Conservation (phyloP, 345 rosid species). For the Abelmoschus esculentus region DNA sequence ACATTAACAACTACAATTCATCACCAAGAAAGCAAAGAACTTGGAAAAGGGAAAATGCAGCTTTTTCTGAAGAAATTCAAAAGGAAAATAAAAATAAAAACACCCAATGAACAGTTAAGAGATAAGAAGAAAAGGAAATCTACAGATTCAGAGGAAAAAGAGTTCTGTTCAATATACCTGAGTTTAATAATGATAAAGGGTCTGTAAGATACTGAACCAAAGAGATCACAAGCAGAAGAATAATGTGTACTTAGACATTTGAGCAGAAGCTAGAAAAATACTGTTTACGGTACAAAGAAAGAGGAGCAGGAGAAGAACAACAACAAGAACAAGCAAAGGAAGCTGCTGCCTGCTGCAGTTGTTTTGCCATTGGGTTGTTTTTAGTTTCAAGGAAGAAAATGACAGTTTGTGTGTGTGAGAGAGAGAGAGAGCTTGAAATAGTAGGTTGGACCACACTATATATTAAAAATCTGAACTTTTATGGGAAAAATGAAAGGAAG, state of each 20-base stretch:
- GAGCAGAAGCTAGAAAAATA: slow-evolving; percentile 20
- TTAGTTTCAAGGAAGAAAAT: slow-evolving; percentile 25
- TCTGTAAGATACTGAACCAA: slow-evolving; percentile 13
- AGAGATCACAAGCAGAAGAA: slow-evolving; percentile 27
- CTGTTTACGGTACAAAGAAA: slow-evolving; percentile 18
- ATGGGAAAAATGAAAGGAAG: too few relatives aligned
- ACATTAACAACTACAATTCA: not conserved
- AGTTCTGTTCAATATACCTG: slow-evolving; percentile 18
- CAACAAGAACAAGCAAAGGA: slow-evolving; percentile 27
- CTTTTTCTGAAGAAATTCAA: slow-evolving; percentile 10
- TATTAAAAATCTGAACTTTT: not conserved
- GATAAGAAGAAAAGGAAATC: slow-evolving; percentile 17
- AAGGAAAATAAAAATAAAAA: not conserved
- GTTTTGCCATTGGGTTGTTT: slow-evolving; percentile 33
- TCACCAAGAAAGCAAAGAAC: slow-evolving; percentile 3
- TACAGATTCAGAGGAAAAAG: slow-evolving; percentile 11
- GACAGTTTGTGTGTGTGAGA: slow-evolving; percentile 38
- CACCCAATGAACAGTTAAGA: not conserved
- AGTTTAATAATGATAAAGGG: not conserved
- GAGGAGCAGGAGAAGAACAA: slow-evolving; percentile 22
- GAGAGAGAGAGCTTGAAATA: slow-evolving; percentile 7
- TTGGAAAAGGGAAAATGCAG: slow-evolving; percentile 19
- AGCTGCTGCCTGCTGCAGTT: slow-evolving; percentile 28
- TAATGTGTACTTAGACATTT: slow-evolving; percentile 22
- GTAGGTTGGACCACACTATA: slow-evolving; percentile 13